phyloP scores from a whole-genome alignment of 139 green algal genomes.

The Desmodesmus armatus region DNA sequence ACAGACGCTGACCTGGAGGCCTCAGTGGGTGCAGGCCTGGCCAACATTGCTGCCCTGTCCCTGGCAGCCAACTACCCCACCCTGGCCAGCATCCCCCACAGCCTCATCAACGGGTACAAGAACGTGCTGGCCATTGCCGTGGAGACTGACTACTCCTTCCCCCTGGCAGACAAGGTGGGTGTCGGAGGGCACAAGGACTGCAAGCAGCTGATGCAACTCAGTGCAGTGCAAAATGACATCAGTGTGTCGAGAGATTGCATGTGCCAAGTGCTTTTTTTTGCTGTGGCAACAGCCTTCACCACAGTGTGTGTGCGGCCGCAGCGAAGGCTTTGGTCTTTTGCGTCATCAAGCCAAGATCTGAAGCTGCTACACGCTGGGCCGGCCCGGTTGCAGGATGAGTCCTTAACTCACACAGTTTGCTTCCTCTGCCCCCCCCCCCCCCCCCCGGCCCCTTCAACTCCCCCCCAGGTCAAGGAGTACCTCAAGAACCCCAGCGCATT shows the following conservation, averaged over 20 bases:
- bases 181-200: not conserved
- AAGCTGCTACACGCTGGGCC: no score
- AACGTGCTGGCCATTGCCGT: constrained; percentile 96
- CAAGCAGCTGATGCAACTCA: not conserved
- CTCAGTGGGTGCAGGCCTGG: constrained; percentile 74
- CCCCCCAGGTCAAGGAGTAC: constrained; percentile 89
- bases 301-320: no score
- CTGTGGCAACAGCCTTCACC: no score
- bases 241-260: no score
- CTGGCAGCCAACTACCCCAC: constrained; percentile 91
- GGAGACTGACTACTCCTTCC: constrained; percentile 96
- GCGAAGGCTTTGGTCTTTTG: no score
- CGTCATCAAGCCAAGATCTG: no score
- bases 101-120: constrained; percentile 99
- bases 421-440: not conserved
- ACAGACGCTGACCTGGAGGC: constrained; percentile 90
- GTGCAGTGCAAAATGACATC: no score
- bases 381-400: no score
- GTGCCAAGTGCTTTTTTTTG: no score
- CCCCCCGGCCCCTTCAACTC: no score
- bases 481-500: constrained; percentile 89
- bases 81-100: constrained; percentile 92
- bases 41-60: constrained; percentile 90
- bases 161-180: constrained; percentile 87
- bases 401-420: no score